Conservation (phyloP, 2,329 filamentous ascomycete species). For the Phialocephala subalpina region DNA sequence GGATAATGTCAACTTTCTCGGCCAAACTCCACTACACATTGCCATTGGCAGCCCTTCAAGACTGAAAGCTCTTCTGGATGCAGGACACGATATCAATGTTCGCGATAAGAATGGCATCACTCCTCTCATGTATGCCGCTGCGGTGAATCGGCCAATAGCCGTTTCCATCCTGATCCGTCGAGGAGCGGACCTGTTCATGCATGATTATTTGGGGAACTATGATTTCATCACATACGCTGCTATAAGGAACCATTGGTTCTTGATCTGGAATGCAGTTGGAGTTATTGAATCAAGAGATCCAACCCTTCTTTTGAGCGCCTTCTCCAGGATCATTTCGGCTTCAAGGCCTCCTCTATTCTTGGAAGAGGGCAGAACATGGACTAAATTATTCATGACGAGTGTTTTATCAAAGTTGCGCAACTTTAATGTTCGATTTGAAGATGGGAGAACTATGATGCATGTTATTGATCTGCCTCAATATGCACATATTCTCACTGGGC, state of each 20-base stretch:
- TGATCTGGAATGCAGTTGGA: slow-evolving; percentile 14
- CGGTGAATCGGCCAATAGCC: slow-evolving; percentile 2
- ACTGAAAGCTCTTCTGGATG: slow-evolving; percentile 14
- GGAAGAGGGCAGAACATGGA: too few species aligned
- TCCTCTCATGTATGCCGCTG: slow-evolving; percentile 17
- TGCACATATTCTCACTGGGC: background rate
- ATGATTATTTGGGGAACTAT: too few species aligned
- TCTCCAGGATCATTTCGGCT: slow-evolving; percentile 18
- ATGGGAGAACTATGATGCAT: too few species aligned
- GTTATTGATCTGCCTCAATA: too few species aligned
- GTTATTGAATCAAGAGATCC: slow-evolving; percentile 17
- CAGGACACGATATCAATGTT: slow-evolving; percentile 15
- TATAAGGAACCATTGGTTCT: slow-evolving; percentile 16
- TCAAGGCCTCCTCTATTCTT: background rate
- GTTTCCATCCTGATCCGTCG: too few species aligned
- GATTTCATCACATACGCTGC: slow-evolving; percentile 14
- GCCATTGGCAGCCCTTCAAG: slow-evolving; percentile 10
- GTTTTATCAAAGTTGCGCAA: too few species aligned
- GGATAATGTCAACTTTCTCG: slow-evolving; percentile 15
- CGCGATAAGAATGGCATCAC: slow-evolving; percentile 15
- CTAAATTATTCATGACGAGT: too few species aligned
- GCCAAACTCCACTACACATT: slow-evolving; percentile 18
- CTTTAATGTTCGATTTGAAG: too few species aligned
- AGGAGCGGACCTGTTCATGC: too few species aligned
- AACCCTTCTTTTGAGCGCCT: slow-evolving; percentile 11